Evolutionary conservation across 2,329 filamentous ascomycete genomes (phyloP).

Genomic region (Colletotrichum gloeosporioides): DNA sequence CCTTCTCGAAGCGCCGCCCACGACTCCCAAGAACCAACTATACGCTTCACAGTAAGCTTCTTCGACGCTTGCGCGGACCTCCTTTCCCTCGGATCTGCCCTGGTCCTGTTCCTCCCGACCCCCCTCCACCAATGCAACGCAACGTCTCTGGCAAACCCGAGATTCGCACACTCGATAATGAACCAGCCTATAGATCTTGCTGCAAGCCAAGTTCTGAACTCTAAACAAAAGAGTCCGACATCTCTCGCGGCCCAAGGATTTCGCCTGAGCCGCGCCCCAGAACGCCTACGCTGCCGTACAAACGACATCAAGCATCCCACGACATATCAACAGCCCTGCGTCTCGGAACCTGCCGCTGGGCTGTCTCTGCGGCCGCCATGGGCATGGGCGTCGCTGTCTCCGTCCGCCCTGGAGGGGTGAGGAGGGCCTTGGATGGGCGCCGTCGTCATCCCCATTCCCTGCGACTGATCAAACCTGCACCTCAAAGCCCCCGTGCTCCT

Average conservation of each 20-base stretch:
- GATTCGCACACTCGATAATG: not conserved
- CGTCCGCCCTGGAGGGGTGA: not conserved
- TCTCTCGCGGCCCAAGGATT: not conserved
- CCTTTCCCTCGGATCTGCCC: not conserved
- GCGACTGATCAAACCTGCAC: not conserved
- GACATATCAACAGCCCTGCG: slow-evolving; percentile 3
- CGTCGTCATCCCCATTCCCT: not conserved
- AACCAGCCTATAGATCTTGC: not conserved
- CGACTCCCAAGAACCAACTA: not conserved
- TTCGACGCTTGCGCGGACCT: not conserved
- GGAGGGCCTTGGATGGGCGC: not conserved
- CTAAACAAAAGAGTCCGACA: not conserved
- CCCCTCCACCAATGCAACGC: not conserved
- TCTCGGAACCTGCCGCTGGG: slow-evolving; percentile 15
- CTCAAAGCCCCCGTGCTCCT: not conserved
- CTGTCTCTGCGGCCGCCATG: not conserved
- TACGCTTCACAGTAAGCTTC: slow-evolving; percentile 9
- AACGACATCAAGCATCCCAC: not conserved
- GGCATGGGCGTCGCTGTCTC: slow-evolving; percentile 3
- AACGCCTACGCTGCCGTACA: not conserved
- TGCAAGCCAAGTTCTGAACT: slow-evolving; percentile 2
- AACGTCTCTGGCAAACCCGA: slow-evolving; percentile 8
- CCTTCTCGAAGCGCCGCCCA: slow-evolving; percentile 11
- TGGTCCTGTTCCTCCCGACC: not conserved
- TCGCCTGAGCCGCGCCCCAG: not conserved